Evolutionary conservation across 306 rosid genomes (phyloP).

Genomic region (Cyamopsis tetragonoloba): DNA sequence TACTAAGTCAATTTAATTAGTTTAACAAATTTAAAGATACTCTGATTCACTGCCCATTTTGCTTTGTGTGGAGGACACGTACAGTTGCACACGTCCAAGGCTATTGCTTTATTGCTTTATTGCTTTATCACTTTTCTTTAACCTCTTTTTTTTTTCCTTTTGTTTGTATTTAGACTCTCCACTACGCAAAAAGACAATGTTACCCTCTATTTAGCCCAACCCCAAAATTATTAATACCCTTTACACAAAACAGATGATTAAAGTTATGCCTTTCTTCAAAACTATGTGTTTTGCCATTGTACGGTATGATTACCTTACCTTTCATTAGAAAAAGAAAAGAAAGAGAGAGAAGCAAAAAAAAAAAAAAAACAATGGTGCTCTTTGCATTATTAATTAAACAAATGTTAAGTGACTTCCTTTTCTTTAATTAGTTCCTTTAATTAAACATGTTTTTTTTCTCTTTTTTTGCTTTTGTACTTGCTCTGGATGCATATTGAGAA

Average conservation of each 20-base stretch:
- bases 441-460: too few species aligned
- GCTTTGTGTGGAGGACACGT: conserved; percentile 35
- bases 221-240: not conserved
- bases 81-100: conserved; percentile 41
- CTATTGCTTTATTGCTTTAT: conserved; percentile 34
- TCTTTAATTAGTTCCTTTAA: too few species aligned
- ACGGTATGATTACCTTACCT: not conserved
- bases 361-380: too few species aligned
- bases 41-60: conserved; percentile 30
- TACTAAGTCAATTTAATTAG: too few species aligned
- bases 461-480: too few species aligned
- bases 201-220: conserved; percentile 18
- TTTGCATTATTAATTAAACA: not conserved
- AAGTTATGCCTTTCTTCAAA: conserved; percentile 44
- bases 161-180: conserved; percentile 34
- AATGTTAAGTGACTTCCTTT: too few species aligned
- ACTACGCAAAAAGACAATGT: conserved; percentile 34
- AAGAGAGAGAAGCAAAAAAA: not conserved
- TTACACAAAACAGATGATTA: conserved; percentile 14
- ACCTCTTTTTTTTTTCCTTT: conserved; percentile 22
- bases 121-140: conserved; percentile 37
- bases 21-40: too few species aligned
- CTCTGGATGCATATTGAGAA: too few species aligned
- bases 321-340: too few species aligned
- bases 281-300: conserved; percentile 27